Conservation (phyloP, 1,139 yeast species). For the Saccharomyces hybrid region DNA sequence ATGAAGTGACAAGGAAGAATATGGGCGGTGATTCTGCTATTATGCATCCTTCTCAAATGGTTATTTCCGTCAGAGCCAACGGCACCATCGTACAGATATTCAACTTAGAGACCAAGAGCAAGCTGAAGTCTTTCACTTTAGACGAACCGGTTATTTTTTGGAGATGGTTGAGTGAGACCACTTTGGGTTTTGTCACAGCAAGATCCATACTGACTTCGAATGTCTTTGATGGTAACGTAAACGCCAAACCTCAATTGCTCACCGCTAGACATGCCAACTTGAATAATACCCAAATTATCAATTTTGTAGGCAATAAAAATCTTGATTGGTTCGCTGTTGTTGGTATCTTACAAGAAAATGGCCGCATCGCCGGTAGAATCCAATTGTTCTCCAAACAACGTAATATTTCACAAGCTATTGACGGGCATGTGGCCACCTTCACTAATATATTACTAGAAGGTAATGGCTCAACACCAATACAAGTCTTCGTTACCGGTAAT, state of each 20-base stretch:
- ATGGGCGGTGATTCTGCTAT: conserved; percentile 98
- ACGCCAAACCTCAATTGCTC: conserved; percentile 65
- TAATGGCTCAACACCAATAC: conserved; percentile 58
- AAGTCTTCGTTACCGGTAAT: conserved; percentile 83
- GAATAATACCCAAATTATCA: conserved; percentile 81
- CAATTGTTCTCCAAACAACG: conserved; percentile 85
- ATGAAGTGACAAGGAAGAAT: conserved; percentile 73
- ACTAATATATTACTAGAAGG: conserved; percentile 70
- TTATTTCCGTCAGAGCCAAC: conserved; percentile 90
- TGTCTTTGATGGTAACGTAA: conserved; percentile 72
- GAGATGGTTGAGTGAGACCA: conserved; percentile 79
- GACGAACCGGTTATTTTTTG: conserved; percentile 89
- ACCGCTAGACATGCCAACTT: conserved; percentile 80
- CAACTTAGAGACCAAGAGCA: conserved; percentile 78
- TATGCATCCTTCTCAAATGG: conserved; percentile 84
- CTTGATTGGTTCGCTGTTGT: conserved; percentile 92
- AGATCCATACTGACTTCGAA: conserved; percentile 73
- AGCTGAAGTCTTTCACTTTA: conserved; percentile 82
- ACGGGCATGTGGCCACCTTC: conserved; percentile 94
- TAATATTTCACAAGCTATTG: conserved; percentile 92
- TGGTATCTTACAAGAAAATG: conserved; percentile 92
- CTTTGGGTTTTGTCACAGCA: conserved; percentile 80
- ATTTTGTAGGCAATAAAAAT: conserved; percentile 73
- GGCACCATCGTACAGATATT: conserved; percentile 94
- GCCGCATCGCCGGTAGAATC: conserved; percentile 92